Evolutionary conservation across 2,329 filamentous ascomycete species (phyloP).

Genomic region (Penicillium hesseltinei): DNA sequence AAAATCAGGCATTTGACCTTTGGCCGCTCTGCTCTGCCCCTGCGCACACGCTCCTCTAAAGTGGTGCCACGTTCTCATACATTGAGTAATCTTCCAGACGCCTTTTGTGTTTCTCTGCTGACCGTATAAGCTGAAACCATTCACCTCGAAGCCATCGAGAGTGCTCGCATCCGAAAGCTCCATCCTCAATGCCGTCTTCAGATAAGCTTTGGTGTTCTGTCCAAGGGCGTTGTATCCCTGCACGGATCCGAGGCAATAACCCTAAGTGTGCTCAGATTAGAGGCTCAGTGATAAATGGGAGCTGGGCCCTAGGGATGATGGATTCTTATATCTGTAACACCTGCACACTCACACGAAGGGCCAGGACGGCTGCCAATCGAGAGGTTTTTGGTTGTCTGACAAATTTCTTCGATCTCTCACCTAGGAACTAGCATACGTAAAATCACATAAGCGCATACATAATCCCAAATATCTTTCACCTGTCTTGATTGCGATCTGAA

Average conservation of each 20-base stretch:
- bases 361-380: background rate
- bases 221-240: background rate
- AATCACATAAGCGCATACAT: background rate
- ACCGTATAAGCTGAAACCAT: constrained; percentile 4
- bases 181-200: background rate
- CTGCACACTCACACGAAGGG: background rate
- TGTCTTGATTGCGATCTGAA: background rate
- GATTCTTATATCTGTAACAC: background rate
- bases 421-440: background rate
- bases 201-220: background rate
- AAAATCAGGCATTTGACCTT: too few relatives aligned
- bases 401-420: background rate
- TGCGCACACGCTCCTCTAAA: background rate
- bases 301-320: background rate
- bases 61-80: constrained; percentile 1
- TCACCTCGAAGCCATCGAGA: background rate
- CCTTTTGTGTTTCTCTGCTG: constrained; percentile 6
- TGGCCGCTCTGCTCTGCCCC: too few relatives aligned
- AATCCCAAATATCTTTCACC: background rate
- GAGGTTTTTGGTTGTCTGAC: background rate
- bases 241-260: too few relatives aligned
- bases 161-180: background rate
- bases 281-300: background rate
- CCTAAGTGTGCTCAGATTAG: background rate
- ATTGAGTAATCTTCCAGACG: background rate